Evolutionary conservation across 371 early-diverging fungal genomes (phyloP), one percentile per base, ranked within the genome.

Genomic region (Circinella minor): DNA sequence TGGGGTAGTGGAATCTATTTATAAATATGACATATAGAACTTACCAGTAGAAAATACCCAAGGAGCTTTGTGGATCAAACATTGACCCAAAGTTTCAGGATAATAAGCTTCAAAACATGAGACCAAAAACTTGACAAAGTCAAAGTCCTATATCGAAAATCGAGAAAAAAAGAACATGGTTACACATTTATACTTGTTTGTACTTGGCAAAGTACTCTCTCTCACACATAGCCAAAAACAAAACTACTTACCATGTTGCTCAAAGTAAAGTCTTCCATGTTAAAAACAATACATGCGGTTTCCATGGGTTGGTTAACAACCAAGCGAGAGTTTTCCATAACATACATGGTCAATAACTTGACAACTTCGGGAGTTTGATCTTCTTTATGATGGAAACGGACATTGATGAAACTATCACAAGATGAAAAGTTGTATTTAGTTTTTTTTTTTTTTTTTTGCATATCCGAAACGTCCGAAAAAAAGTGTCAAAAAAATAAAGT

Each of bases 301-400:
- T 96, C 97, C 61, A 90, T 81, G 9, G 94, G 93, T 18, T 89
- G 84, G 54, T 80, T 72, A 36, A 94, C 86, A 55, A 95, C 72
- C 71, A 90, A 76, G 38, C 97, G 91, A 65, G 90, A 88, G 27
- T 91, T 89, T 73, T 97, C 98, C 93, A 97, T 91, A 71, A 91
- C 80, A 74, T 88, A 93, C 68, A 95, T 82, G 18, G 93, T 87
- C 71, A 90, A 78, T 20, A 85, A 77, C 61, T 89, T 83, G 34
- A 90, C 71, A n/a, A 84, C 80, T 66, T 89, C 90, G 37, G 78
- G 63, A 46, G 81, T 78, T 71, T 90, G 89, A 27, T 83, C 86
- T n/a, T 83, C 82, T 61, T 87, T 79, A 59, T 81, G 76, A 69
- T 89, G 92, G 76, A 82, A 70, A 49, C 81, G 81, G 54, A 83